Conservation (phyloP, 2,329 filamentous ascomycete genomes). For the Lasiodiplodia sp. region DNA sequence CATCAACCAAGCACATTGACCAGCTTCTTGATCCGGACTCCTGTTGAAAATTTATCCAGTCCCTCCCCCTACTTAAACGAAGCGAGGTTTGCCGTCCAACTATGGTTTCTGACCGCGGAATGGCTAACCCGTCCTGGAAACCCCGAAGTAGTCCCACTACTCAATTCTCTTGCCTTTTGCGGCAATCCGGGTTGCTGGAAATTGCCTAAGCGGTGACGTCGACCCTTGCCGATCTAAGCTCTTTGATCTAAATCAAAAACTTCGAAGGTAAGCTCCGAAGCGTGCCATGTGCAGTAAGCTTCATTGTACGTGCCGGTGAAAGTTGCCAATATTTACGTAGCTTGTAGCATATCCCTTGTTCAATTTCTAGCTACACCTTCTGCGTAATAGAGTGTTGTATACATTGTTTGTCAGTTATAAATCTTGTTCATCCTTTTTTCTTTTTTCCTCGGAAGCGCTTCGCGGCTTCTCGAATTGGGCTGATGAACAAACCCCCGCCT, state of each 20-base stretch:
- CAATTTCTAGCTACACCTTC: no score
- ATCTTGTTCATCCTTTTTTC: no score
- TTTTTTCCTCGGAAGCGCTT: no score
- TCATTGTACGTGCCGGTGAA: neutral
- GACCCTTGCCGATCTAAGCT: neutral
- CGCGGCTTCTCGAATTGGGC: no score
- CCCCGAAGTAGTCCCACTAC: neutral
- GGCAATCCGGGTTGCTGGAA: slow-evolving; percentile 2
- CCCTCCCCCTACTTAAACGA: neutral
- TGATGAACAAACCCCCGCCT: neutral
- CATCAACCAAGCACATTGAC: neutral
- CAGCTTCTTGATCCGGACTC: neutral
- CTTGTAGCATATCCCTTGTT: no score
- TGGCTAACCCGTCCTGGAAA: slow-evolving; percentile 1
- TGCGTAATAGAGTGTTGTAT: no score
- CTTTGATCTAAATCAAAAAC: neutral
- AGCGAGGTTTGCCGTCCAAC: neutral
- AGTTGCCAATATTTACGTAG: no score
- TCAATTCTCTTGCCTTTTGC: slow-evolving; percentile 7
- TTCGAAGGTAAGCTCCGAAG: neutral
- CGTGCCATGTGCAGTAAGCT: neutral
- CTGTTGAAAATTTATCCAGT: neutral
- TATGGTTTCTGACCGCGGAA: neutral
- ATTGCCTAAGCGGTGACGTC: neutral
- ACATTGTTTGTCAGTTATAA: no score